Percentiles rank a stretch among this genome's conserved stretches.
These are phyloP conservation scores for Scedosporium aurantiacum DNA, from an alignment of 2,329 filamentous ascomycete species.

Conservation along the genomic window DNA sequence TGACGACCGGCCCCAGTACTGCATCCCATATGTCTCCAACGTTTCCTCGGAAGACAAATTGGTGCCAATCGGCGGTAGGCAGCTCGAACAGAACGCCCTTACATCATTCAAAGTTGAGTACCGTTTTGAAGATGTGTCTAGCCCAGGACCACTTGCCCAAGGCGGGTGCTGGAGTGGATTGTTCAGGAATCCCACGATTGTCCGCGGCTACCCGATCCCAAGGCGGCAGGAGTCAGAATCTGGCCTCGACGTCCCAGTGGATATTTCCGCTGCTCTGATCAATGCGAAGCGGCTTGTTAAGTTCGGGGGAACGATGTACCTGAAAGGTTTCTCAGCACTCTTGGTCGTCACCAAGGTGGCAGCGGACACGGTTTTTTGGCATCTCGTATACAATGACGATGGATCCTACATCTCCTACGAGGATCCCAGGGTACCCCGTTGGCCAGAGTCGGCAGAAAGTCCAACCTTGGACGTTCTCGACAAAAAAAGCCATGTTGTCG, in stretches of 20 bases:
- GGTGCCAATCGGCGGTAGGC: too few species aligned
- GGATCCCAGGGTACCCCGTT: background rate
- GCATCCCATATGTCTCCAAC: too few species aligned
- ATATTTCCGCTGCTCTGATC: background rate
- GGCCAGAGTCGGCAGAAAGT: background rate
- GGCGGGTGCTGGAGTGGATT: background rate
- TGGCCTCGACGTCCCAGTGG: background rate
- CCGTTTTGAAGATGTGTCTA: too few species aligned
- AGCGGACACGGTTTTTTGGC: background rate
- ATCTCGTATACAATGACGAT: background rate
- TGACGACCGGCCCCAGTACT: too few species aligned
- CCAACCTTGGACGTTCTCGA: background rate
- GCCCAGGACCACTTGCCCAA: too few species aligned
- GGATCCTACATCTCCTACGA: background rate
- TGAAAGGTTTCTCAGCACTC: constrained; percentile 2
- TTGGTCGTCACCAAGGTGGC: background rate
- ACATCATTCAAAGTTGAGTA: too few species aligned
- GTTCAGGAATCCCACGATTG: background rate
- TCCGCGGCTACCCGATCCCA: background rate
- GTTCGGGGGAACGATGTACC: background rate
- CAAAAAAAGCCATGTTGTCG: background rate
- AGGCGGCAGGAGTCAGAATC: background rate
- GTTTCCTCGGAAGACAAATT: too few species aligned
- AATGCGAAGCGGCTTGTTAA: background rate
- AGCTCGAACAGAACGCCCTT: too few species aligned